Conservation (phyloP, 1,284 basidiomycete species). For the Apiotrichum gracile region DNA sequence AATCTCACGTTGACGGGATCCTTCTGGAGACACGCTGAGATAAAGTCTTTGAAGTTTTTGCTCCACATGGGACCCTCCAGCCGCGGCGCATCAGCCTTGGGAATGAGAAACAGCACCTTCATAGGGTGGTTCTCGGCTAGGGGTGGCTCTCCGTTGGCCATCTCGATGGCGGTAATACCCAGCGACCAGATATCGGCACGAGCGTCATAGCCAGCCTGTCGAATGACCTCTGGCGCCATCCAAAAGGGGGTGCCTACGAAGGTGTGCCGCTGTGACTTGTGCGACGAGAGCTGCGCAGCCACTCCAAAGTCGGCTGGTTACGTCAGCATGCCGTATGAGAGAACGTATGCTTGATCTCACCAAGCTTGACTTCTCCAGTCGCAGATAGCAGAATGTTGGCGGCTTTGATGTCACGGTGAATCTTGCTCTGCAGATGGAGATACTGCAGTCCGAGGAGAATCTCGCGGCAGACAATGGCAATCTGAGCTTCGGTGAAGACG, state of each 20-base stretch:
- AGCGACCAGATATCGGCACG: constrained; percentile 97
- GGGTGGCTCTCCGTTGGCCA: constrained; percentile 89
- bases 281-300: constrained; percentile 81
- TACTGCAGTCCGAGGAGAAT: constrained; percentile 91
- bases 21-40: constrained; percentile 85
- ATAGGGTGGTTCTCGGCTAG: constrained; percentile 82
- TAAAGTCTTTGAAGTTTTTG: constrained; percentile 84
- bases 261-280: constrained; percentile 85
- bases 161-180: constrained; percentile 91
- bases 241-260: constrained; percentile 95
- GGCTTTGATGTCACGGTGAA: constrained; percentile 98
- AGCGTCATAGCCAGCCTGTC: constrained; percentile 92
- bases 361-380: constrained; percentile 84
- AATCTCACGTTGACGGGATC: constrained; percentile 66
- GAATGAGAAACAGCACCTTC: constrained; percentile 86
- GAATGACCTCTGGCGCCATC: constrained; percentile 99
- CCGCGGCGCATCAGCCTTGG: constrained; percentile 78
- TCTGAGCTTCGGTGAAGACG: constrained; percentile 82
- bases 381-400: constrained; percentile 90
- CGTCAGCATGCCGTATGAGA: background rate
- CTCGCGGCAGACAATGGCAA: constrained; percentile 89
- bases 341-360: constrained; percentile 42
- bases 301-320: constrained; percentile 84
- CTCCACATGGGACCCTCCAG: constrained; percentile 60
- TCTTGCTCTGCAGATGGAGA: constrained; percentile 86